phyloP scores from a whole-genome alignment of 2,329 filamentous ascomycete genomes.

The Aspergillus sp. region DNA sequence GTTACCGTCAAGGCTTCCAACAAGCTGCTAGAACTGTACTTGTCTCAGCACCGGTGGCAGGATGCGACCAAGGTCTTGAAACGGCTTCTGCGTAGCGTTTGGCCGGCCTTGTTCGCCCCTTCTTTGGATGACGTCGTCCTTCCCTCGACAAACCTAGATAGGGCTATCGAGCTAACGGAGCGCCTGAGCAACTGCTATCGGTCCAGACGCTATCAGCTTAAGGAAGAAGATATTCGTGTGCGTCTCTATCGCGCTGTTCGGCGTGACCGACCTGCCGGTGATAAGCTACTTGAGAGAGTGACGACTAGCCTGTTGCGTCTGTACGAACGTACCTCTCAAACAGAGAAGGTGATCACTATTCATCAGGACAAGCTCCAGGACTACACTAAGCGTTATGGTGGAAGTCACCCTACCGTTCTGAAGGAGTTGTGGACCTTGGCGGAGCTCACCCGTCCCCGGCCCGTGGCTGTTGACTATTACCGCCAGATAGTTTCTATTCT shows the following conservation, averaged over 20 bases:
- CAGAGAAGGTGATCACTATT: constrained; percentile 37
- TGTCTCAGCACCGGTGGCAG: constrained; percentile 49
- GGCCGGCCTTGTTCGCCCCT: constrained; percentile 50
- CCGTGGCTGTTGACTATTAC: constrained; percentile 41
- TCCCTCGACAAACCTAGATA: constrained; percentile 44
- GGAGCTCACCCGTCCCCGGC: constrained; percentile 36
- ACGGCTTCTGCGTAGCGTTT: constrained; percentile 47
- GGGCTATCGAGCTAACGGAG: constrained; percentile 51
- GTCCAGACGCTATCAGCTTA: constrained; percentile 32
- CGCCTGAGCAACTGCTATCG: constrained; percentile 49
- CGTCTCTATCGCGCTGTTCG: constrained; percentile 39
- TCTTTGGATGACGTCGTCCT: constrained; percentile 49
- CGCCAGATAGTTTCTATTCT: constrained; percentile 36
- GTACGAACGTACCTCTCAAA: constrained; percentile 32
- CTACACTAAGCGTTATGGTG: constrained; percentile 36
- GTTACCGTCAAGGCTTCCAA: constrained; percentile 44
- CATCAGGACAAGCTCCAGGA: constrained; percentile 42
- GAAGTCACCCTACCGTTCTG: constrained; percentile 37
- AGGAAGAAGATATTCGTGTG: constrained; percentile 39
- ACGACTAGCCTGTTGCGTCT: constrained; percentile 33
- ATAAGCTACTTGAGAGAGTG: constrained; percentile 30
- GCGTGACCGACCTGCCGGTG: constrained; percentile 29
- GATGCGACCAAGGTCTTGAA: constrained; percentile 52
- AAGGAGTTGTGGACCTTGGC: constrained; percentile 40
- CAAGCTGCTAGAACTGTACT: constrained; percentile 45